Percentiles rank a stretch among this genome's conserved stretches.
These are phyloP conservation scores for Diaporthe citrichinensis DNA, from an alignment of 2,329 filamentous ascomycete genomes.

Conservation along the genomic window DNA sequence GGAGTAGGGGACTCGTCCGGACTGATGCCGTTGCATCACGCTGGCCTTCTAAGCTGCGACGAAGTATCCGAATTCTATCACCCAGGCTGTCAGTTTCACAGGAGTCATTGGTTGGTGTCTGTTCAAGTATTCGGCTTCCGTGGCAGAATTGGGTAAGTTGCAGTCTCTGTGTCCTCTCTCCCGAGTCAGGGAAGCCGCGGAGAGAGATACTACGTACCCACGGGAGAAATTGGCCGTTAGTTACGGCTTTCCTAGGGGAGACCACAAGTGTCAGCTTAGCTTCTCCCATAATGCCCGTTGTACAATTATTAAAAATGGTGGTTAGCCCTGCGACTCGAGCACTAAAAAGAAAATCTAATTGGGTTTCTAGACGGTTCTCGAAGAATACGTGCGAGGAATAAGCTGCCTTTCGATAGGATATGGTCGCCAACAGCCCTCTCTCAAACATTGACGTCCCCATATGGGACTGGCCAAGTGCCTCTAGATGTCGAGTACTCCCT, in stretches of 20 bases:
- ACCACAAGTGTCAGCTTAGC: background rate
- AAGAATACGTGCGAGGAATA: background rate
- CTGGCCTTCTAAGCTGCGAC: background rate
- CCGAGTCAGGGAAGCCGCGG: background rate
- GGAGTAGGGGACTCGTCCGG: background rate
- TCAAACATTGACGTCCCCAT: rapidly evolving
- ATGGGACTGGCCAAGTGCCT: background rate
- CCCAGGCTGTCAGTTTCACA: background rate
- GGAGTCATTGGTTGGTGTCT: background rate
- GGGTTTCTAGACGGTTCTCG: background rate
- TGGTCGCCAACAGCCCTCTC: too few species aligned
- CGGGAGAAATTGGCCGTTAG: background rate
- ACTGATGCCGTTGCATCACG: background rate
- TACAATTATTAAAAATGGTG: background rate
- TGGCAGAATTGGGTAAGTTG: background rate
- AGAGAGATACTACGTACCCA: rapidly evolving
- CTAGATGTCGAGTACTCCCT: background rate
- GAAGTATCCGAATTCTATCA: too few species aligned
- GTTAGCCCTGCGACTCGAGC: rapidly evolving
- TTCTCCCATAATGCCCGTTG: background rate
- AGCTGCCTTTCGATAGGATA: background rate
- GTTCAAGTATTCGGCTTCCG: background rate
- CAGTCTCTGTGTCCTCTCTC: background rate
- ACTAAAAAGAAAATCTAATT: background rate
- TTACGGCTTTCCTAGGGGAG: background rate